Evolutionary conservation across 2,329 filamentous ascomycete genomes (phyloP).

Genomic region (Paraconiothyrium sp.): DNA sequence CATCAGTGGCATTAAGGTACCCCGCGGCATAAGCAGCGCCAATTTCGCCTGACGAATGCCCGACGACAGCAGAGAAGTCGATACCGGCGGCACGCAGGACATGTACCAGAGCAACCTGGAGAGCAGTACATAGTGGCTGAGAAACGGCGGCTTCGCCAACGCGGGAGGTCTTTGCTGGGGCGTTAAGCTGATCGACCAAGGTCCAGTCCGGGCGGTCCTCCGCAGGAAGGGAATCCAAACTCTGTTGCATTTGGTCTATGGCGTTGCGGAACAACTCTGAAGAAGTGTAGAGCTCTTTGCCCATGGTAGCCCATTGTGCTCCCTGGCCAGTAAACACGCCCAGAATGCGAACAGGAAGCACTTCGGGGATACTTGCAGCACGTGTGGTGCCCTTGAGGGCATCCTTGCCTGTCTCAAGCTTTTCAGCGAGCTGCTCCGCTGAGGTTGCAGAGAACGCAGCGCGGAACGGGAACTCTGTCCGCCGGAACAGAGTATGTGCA

Average conservation of each 20-base stretch:
- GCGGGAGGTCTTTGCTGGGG: background rate
- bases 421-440: background rate
- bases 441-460: background rate
- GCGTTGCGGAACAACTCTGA: background rate
- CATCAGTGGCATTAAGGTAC: constrained; percentile 26
- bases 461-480: background rate
- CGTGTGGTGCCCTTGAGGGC: background rate
- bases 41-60: constrained; percentile 39
- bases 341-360: background rate
- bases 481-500: background rate
- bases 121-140: constrained; percentile 33
- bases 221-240: constrained; percentile 1
- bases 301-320: constrained; percentile 30
- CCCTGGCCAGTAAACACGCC: constrained; percentile 36
- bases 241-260: background rate
- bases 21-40: constrained; percentile 51
- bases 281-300: constrained; percentile 1
- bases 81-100: constrained; percentile 21
- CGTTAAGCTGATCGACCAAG: constrained; percentile 16
- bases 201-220: constrained; percentile 12
- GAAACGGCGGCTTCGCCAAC: constrained; percentile 12
- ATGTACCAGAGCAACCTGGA: constrained; percentile 30
- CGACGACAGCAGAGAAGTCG: constrained; percentile 23
- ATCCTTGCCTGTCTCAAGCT: too few relatives aligned
- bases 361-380: too few relatives aligned